phyloP scores from a whole-genome alignment of 768 basidiomycete genomes.

The Auriscalpium vulgare region DNA sequence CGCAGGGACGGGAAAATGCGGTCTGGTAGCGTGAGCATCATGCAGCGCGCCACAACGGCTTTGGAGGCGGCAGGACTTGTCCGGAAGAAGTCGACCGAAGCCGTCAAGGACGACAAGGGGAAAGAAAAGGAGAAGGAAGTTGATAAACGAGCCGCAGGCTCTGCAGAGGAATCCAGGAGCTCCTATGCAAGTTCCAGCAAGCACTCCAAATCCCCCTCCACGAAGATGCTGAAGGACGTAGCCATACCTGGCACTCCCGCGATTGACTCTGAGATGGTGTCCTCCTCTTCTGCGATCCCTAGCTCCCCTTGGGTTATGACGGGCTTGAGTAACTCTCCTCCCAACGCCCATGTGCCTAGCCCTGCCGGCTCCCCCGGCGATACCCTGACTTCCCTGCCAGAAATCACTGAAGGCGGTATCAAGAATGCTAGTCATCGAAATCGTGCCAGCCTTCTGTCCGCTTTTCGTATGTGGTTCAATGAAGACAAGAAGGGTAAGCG shows the following conservation, averaged over 20 bases:
- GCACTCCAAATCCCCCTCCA: conserved; percentile 62
- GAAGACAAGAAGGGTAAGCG: conserved; percentile 87
- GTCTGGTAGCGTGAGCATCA: conserved; percentile 89
- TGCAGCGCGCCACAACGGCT: conserved; percentile 91
- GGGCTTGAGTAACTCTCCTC: conserved; percentile 19
- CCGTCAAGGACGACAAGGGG: conserved; percentile 55
- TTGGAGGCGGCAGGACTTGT: conserved; percentile 81
- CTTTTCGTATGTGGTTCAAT: conserved; percentile 89
- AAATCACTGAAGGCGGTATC: conserved; percentile 25
- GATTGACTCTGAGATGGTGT: conserved; percentile 29
- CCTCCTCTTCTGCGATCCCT: conserved; percentile 8
- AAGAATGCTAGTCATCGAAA: conserved; percentile 40
- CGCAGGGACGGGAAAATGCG: conserved; percentile 54
- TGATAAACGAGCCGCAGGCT: conserved; percentile 39
- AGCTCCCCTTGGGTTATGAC: conserved; percentile 65
- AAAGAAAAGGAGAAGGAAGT: conserved; percentile 26
- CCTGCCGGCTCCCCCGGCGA: conserved; percentile 48
- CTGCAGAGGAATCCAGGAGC: conserved; percentile 50
- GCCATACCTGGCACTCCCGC: conserved; percentile 44
- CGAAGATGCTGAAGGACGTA: conserved; percentile 41
- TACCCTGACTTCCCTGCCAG: conserved; percentile 41
- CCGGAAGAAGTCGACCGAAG: conserved; percentile 75
- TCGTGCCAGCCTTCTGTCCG: conserved; percentile 72
- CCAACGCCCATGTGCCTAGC: conserved; percentile 26
- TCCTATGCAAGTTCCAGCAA: conserved; percentile 65